Base-by-base conservation (phyloP, 2,329 filamentous ascomycete species). In the Sclerotinia glacialis region DNA sequence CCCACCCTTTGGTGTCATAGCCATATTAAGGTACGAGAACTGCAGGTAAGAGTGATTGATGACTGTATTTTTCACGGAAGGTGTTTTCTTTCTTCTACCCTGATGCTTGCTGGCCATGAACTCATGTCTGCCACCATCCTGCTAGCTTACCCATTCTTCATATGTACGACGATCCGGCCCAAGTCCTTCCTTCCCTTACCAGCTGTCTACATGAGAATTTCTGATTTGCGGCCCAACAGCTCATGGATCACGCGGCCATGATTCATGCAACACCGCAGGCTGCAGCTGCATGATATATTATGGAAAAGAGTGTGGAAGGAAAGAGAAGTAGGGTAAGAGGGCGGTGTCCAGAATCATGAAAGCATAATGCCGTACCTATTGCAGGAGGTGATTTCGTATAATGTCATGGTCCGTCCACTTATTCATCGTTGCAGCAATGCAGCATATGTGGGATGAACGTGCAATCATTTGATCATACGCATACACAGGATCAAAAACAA, bases 151-250 rank as follows among this genome's bases (percentile, higher is more conserved):
- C 44, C 44, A 7, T 23, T 60, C 23, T 47, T 26, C 28, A 64
- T n/a, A 44, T 52, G 54, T 53, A 50, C 46, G n/a, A 65, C 44
- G 31, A 21, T 26, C 34, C 34, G n/a, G 44, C 64, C 64, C 44
- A 65, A 52, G 64, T 65, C 64, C 55, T 61, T 65, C 54, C 34
- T 60, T 65, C 54, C 64, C 52, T 61, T 65, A 65, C 44, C 40
- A 65, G 64, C 54, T 61, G 34, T 65, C 28, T 52, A 61, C 64
- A 60, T 53, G 52, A 44, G 18, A 44, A 56, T 56, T 34, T 52
- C 23, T 61, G 64, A 61, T 65, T 65, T 61, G 55, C 64, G 56
- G 63, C 63, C 63, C 63, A 65, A 65, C 54, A 65, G 42, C 55
- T 61, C 55, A 44, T 59, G 64, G 37, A 61, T 65, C 64, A 65